Conservation (phyloP, 768 basidiomycete species). For the Termitomyces titanicus region DNA sequence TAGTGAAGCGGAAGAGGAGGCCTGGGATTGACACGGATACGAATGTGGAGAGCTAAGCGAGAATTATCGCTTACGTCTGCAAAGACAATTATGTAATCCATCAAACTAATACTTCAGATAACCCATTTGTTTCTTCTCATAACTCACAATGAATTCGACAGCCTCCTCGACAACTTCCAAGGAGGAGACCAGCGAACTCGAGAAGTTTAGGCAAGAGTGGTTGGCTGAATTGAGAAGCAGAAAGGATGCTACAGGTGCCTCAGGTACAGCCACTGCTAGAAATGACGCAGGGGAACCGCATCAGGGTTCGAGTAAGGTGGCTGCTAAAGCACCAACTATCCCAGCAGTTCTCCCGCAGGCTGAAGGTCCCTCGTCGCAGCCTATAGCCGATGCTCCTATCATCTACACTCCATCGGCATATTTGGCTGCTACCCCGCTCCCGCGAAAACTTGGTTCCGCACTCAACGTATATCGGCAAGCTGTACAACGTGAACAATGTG, state of each 20-base stretch:
- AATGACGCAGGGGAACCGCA: constrained; percentile 2
- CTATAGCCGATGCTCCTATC: constrained; percentile 14
- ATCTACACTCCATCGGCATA: constrained; percentile 21
- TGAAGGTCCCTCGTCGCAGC: constrained; percentile 16
- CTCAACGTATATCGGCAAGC: constrained; percentile 68
- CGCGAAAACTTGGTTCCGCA: constrained; percentile 41
- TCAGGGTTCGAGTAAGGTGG: constrained; percentile 3
- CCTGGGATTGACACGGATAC: constrained; percentile 4
- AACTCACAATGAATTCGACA: constrained; percentile 19
- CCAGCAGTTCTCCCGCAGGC: not conserved
- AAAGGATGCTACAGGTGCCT: constrained; percentile 18
- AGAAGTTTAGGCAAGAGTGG: constrained; percentile 71
- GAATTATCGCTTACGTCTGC: constrained; percentile 8
- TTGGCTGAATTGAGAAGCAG: constrained; percentile 54
- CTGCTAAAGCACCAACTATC: not conserved
- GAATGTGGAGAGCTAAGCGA: constrained; percentile 17
- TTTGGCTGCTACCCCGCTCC: constrained; percentile 24
- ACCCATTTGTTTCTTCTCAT: not conserved
- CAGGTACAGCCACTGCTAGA: not conserved
- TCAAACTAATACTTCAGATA: constrained; percentile 8
- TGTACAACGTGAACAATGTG: constrained; percentile 67
- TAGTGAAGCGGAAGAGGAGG: constrained; percentile 20
- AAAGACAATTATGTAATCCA: constrained; percentile 7
- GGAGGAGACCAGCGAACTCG: constrained; percentile 59
- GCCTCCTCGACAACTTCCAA: constrained; percentile 16